Conservation (phyloP, 345 rosid genomes). For the Punica granatum region DNA sequence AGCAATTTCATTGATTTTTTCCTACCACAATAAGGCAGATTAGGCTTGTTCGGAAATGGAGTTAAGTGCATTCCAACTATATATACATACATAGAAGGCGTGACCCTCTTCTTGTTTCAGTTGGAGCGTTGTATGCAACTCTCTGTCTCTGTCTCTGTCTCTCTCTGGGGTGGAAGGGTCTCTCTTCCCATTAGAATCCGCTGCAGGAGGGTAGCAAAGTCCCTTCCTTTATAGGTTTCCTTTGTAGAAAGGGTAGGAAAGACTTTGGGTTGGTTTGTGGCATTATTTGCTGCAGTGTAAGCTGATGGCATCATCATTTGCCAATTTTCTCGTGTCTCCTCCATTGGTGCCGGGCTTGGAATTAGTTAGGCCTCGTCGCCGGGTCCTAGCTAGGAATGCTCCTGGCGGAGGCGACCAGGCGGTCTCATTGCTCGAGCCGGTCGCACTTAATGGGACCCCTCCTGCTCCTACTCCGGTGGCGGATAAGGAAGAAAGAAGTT, state of each 20-base stretch:
- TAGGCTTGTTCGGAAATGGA: no score
- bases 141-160: background rate
- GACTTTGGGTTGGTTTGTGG: background rate
- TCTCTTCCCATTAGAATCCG: no score
- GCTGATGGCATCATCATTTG: constrained; percentile 18
- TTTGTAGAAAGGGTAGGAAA: background rate
- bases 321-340: constrained; percentile 21
- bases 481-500: constrained; percentile 18
- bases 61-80: no score
- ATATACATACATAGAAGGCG: background rate
- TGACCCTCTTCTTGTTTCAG: background rate
- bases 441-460: constrained; percentile 32
- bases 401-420: constrained; percentile 22
- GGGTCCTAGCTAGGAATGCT: constrained; percentile 38
- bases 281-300: background rate
- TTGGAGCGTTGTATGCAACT: background rate
- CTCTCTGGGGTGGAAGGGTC: background rate
- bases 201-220: background rate
- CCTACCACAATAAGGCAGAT: no score
- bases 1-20: no score
- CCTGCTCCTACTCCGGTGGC: background rate
- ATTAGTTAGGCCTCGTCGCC: constrained; percentile 18
- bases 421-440: constrained; percentile 21
- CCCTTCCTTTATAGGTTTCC: background rate
- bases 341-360: constrained; percentile 16